Percentiles rank a stretch among this genome's conserved stretches.
phyloP scores from a whole-genome alignment of 176 grass and related monocot genomes.

The Oryza punctata region DNA sequence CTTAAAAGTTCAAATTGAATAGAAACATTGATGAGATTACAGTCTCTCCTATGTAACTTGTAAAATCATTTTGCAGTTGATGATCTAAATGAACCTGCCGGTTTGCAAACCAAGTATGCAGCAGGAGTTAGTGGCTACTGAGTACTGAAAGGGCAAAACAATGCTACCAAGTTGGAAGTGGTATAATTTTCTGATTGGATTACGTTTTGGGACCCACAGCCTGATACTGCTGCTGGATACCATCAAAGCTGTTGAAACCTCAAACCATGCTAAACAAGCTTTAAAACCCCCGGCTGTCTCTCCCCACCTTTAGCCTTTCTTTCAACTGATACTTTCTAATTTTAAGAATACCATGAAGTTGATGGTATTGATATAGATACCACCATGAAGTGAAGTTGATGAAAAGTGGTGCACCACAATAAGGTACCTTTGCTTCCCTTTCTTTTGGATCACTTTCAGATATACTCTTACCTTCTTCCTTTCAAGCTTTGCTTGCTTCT shows the following conservation, averaged over 20 bases:
- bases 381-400: background rate
- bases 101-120: background rate
- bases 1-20: background rate
- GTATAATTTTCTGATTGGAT: background rate
- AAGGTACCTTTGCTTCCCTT: constrained; percentile 29
- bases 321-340: constrained; percentile 25
- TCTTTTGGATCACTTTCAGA: constrained; percentile 15
- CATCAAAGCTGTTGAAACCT: background rate
- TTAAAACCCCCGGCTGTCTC: constrained; percentile 12
- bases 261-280: background rate
- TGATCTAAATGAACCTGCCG: background rate
- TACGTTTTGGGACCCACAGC: background rate
- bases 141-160: constrained; percentile 4
- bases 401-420: constrained; percentile 14
- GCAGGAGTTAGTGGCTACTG: background rate
- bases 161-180: background rate
- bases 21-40: background rate
- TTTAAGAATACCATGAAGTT: constrained; percentile 2
- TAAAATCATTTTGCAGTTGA: background rate
- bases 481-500: constrained; percentile 1
- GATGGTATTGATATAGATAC: constrained; percentile 15
- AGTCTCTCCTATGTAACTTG: background rate
- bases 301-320: background rate
- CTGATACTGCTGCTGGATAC: constrained; percentile 17
- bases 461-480: background rate